phyloP scores from a whole-genome alignment of 2,329 filamentous ascomycete genomes.

The Penicillium thymicola region DNA sequence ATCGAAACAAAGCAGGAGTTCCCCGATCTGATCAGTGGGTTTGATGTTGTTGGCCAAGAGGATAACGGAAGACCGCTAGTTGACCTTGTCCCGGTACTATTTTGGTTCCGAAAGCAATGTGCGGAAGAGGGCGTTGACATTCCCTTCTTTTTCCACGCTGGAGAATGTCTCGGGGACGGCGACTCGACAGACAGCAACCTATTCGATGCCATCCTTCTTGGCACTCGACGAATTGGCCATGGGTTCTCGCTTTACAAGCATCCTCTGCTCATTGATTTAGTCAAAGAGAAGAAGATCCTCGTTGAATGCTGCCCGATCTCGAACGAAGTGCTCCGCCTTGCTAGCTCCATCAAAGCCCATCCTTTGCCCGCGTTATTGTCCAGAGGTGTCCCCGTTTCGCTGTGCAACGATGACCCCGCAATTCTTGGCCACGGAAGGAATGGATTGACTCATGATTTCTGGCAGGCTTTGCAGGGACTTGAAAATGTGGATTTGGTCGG shows the following conservation, averaged over 20 bases:
- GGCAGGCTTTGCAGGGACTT: conserved; percentile 88
- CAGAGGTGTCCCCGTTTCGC: conserved; percentile 74
- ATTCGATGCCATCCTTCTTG: conserved; percentile 83
- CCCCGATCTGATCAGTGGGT: conserved; percentile 78
- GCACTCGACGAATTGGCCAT: conserved; percentile 84
- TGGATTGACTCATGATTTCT: conserved; percentile 89
- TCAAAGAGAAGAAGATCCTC: conserved; percentile 83
- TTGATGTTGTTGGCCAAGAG: conserved; percentile 87
- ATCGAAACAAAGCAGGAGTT: conserved; percentile 76
- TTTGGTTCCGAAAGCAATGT: conserved; percentile 91
- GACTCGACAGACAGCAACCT: conserved; percentile 76
- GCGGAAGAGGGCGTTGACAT: conserved; percentile 73
- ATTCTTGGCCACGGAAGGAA: conserved; percentile 79
- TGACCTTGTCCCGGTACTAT: conserved; percentile 77
- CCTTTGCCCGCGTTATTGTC: conserved; percentile 80
- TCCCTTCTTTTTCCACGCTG: conserved; percentile 94
- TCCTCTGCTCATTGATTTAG: conserved; percentile 80
- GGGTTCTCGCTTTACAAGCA: conserved; percentile 88
- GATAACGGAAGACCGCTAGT: conserved; percentile 71
- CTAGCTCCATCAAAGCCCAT: conserved; percentile 71
- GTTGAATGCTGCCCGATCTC: conserved; percentile 88
- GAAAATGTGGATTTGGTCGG: conserved; percentile 87
- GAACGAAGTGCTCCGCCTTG: conserved; percentile 81
- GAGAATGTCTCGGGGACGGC: conserved; percentile 79
- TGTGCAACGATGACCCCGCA: conserved; percentile 89